Conservation (phyloP, 345 rosid genomes). For the Euphorbia tirucalli region DNA sequence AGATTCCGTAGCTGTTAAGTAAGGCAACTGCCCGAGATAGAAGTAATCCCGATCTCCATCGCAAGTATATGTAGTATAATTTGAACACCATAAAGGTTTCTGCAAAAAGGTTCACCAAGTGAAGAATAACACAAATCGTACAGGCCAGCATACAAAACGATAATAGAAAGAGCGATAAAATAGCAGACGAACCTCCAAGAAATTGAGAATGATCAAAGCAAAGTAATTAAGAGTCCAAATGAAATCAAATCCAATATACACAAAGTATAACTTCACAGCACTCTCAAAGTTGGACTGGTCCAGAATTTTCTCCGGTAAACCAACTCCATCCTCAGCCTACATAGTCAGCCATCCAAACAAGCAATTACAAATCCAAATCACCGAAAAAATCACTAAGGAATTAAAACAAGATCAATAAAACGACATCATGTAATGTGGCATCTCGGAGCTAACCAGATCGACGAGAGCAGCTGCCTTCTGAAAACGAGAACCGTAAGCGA, state of each 20-base stretch:
- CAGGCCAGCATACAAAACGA: neutral
- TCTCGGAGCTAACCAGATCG: slow-evolving; percentile 58
- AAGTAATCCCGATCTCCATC: slow-evolving; percentile 61
- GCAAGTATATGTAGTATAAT: slow-evolving; percentile 49
- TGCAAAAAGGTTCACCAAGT: slow-evolving; percentile 31
- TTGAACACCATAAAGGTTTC: slow-evolving; percentile 91
- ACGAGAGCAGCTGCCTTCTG: slow-evolving; percentile 98
- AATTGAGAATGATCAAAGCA: slow-evolving; percentile 67
- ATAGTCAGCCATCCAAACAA: slow-evolving; percentile 10
- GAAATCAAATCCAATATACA: slow-evolving; percentile 53
- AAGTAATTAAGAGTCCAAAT: slow-evolving; percentile 88
- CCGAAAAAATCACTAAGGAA: neutral
- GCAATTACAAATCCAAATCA: neutral
- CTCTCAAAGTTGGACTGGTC: slow-evolving; percentile 60
- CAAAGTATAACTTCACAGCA: slow-evolving; percentile 63
- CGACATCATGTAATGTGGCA: neutral
- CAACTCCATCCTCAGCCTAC: slow-evolving; percentile 95
- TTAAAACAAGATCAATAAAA: neutral
- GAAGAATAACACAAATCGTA: slow-evolving; percentile 11
- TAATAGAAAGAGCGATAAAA: neutral
- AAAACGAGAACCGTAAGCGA: slow-evolving; percentile 65
- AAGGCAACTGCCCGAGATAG: slow-evolving; percentile 89
- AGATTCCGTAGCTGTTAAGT: slow-evolving; percentile 63
- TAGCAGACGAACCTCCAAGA: slow-evolving; percentile 68
- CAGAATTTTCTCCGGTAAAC: slow-evolving; percentile 85